Evolutionary conservation across 1,139 yeast genomes (phyloP).

Genomic region (Insectozyma bohioensis): DNA sequence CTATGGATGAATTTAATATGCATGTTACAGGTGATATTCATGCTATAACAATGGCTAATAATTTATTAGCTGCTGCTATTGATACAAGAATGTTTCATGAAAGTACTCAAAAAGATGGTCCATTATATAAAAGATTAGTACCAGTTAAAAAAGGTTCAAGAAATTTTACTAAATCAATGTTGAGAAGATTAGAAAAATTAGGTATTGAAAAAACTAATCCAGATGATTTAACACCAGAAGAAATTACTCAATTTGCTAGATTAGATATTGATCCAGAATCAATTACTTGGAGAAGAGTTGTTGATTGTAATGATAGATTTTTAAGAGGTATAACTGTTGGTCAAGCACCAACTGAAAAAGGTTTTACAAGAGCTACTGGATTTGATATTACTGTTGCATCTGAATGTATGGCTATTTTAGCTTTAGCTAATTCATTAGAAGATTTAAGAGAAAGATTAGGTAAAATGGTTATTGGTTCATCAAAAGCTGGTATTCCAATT

Average conservation of each 20-base stretch:
- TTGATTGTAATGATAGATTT: conserved; percentile 78
- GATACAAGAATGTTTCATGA: conserved; percentile 86
- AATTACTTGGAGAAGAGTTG: conserved; percentile 74
- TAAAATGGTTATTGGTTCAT: conserved; percentile 68
- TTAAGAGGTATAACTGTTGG: conserved; percentile 75
- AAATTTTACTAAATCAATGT: conserved; percentile 65
- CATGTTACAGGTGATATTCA: conserved; percentile 85
- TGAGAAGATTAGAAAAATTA: conserved; percentile 58
- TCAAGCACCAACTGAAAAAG: conserved; percentile 76
- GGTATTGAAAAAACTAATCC: conserved; percentile 69
- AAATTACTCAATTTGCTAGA: conserved; percentile 59
- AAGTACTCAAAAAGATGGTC: conserved; percentile 67
- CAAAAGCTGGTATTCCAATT: conserved; percentile 59
- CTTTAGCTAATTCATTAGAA: conserved; percentile 62
- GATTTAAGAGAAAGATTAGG: conserved; percentile 75
- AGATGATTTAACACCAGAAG: conserved; percentile 66
- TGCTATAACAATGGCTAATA: conserved; percentile 79
- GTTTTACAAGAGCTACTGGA: conserved; percentile 68
- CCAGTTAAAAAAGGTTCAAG: conserved; percentile 69
- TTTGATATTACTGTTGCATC: conserved; percentile 84
- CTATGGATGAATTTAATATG: conserved; percentile 87
- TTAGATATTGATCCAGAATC: conserved; percentile 72
- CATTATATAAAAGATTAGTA: conserved; percentile 69
- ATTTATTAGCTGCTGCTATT: conserved; percentile 77
- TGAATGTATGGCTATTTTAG: conserved; percentile 80